Base-by-base conservation (phyloP, 148 eudicot genomes). In the Amaranthus hypochondriacus region DNA sequence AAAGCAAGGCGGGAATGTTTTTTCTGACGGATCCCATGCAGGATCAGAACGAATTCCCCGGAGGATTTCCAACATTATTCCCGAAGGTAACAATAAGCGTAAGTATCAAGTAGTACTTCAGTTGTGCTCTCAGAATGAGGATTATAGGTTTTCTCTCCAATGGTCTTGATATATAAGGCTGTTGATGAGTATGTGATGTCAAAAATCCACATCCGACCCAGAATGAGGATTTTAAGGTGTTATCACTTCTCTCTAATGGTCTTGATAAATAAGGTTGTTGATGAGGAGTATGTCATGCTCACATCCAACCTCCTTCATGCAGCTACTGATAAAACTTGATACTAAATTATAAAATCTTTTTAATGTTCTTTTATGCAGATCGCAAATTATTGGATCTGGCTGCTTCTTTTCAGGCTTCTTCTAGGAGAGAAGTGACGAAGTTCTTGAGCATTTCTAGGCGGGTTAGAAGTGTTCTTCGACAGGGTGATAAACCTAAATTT, bases 61-160 rank as follows among this genome's bases (percentile, higher is more conserved):
- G 60, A 82, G 98, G 77, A 86, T 94, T 78, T 89, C 98, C 76
- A 88, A 80, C 81, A 91, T 94, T 64, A 88, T 94, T 71, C 85
- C 90, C 13, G 58, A 70, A 62, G 69, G 71, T 78, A 78, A 77
- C 48, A 82, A 79, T 68, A 87, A 85, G 63, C 84, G 98, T 92
- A 90, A 91, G 97, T 82, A 62, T 62, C 57, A 75, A 21, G 60
- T 4, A 2, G 50, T 46, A 62, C 39, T 63, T 43, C 42, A 56
- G 58, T 28, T 28, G 14, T 56, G 44, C 44, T 14, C 64, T n/a
- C 21, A 18, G 46, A 12, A 67, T 28, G 4, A 59, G 39, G 13
- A 39, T 14, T 12, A 39, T 39, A 2, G 53, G 12, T 28, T 18
- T 58, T 66, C 56, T 7, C 62, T 48, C n/a, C 15, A 11, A 43